Evolutionary conservation across 345 rosid species (phyloP), one percentile per base, ranked within the genome.

Genomic region (Sonneratia alba): DNA sequence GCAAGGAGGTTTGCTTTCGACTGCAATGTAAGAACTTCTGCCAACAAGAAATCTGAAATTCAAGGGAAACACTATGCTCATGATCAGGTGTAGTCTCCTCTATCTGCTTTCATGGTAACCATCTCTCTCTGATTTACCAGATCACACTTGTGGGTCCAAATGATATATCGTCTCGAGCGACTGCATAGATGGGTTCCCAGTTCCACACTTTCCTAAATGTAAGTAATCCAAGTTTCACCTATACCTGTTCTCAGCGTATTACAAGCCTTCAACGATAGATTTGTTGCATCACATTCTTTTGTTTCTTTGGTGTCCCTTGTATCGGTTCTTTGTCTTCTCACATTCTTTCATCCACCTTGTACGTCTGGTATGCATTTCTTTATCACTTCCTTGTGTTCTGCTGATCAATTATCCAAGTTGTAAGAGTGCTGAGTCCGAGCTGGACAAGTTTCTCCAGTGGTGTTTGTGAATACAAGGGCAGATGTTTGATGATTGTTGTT

Each of bases 1-100:
- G 96, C 97, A 36, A 84, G 97, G 71, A 85, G 98, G 75, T 91
- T 90, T 71, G 98, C 99, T 70, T 96, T 89, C 36, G 98, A 96
- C 80, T 90, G 97, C 81, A 96, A 96, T 82, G 98, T 92, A 87
- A 84, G 88, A 36, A 62, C n/a, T 9, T 48, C 24, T 22, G 19
- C 70, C 43, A 18, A 32, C 24, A 9, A 15, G 9, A 14, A 70
- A 34, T 45, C 1, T 45, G 38, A 15, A 48, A 42, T 12, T 69
- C 12, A 4, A 10, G 38, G n/a, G 16, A 76, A 75, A 66, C 38
- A 37, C 19, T 15, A 14, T 32, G 32, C 18, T 19, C 4, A 3
- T 59, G 48, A 66, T 21, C 15, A 15, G 27, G 16, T 34, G 24
- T 32, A 36, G 27, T 67, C 38, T 67, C 66, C n/a, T 32, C 42